Evolutionary conservation across 225 moss, liverwort and hornwort species (phyloP), one percentile per base, ranked within the genome.

Genomic region (Polytrichum formosum): DNA sequence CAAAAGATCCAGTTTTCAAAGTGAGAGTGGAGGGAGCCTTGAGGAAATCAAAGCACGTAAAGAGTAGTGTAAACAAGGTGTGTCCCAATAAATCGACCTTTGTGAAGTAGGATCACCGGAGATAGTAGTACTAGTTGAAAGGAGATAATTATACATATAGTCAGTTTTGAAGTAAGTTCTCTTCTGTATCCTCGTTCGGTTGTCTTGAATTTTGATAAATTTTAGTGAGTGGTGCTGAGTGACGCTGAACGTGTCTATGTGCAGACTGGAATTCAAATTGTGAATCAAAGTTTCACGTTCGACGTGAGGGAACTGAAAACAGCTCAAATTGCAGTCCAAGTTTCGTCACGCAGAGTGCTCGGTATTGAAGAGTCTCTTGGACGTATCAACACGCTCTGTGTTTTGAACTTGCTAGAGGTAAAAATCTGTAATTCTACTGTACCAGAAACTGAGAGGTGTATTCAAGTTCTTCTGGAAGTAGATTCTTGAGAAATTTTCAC

Each of bases 1-100:
- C 77, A 58, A 86, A 76, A 73, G 91, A 95, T 61, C 91, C 92
- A 46, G 73, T 92, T 60, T 92, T 95, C 72, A 95, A 90, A 85
- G 80, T 95, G 64, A 92, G 79, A 79, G 82, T 95, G 79, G 95
- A 92, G 70, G 87, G 90, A 74, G 82, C 74, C 13, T 70, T 84
- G 67, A 82, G 86, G 64, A 84, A 88, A 79, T 92, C 91, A 33
- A 85, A 82, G 63, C 91, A 90, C 73, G 84, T 95, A 13, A 82
- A 65, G 64, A 60, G 21, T 68, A 76, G 67, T 29, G 58, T 67
- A 28, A 27, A 72, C 55, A 16, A 71, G 61, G 71, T 71, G 29
- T 26, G 28, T 68, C 46, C 31, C 27, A 5, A 25, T 6, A 19
- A 17, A 61, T 22, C 31, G 5, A 31, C 18, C 7, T 28, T 18